These are phyloP conservation scores for Candida silvicultrix DNA, from an alignment of 805 yeast genomes.

Conservation along the genomic window DNA sequence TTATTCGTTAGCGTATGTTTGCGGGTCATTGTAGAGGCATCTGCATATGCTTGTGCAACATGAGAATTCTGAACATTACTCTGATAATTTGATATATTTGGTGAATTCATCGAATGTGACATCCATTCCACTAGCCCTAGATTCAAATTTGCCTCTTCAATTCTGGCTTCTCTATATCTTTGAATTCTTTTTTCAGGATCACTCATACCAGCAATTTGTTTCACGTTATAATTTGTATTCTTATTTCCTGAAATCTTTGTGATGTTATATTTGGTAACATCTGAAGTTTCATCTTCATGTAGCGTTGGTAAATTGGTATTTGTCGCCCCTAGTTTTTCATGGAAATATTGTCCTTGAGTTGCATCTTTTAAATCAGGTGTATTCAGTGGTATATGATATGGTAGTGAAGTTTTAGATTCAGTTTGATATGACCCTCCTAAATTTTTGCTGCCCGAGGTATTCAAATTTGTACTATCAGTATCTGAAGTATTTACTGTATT, in stretches of 20 bases:
- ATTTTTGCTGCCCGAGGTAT: background rate
- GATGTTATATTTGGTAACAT: background rate
- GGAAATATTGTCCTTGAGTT: slow-evolving; percentile 3
- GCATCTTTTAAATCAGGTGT: slow-evolving; percentile 8
- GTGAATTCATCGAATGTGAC: slow-evolving; percentile 25
- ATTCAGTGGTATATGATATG: slow-evolving; percentile 19
- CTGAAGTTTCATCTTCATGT: slow-evolving; percentile 7
- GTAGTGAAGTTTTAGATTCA: slow-evolving; percentile 14
- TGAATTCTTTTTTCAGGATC: slow-evolving; percentile 36
- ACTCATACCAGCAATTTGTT: slow-evolving; percentile 31
- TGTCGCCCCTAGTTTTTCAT: slow-evolving; percentile 25
- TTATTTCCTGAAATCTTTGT: slow-evolving; percentile 3
- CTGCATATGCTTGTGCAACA: slow-evolving; percentile 60
- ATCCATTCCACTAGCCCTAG: slow-evolving; percentile 59
- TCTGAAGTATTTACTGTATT: background rate
- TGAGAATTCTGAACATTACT: slow-evolving; percentile 29
- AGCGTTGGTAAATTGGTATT: background rate
- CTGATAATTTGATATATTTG: slow-evolving; percentile 22
- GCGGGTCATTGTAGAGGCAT: slow-evolving; percentile 37
- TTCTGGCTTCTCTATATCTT: slow-evolving; percentile 36
- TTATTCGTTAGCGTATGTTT: slow-evolving; percentile 34
- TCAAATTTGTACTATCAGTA: background rate
- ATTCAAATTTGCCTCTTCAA: slow-evolving; percentile 37
- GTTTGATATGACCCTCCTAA: slow-evolving; percentile 15
- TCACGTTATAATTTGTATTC: slow-evolving; percentile 28